Evolutionary conservation across 768 basidiomycete species (phyloP).

Genomic region (Exidia glandulosa): DNA sequence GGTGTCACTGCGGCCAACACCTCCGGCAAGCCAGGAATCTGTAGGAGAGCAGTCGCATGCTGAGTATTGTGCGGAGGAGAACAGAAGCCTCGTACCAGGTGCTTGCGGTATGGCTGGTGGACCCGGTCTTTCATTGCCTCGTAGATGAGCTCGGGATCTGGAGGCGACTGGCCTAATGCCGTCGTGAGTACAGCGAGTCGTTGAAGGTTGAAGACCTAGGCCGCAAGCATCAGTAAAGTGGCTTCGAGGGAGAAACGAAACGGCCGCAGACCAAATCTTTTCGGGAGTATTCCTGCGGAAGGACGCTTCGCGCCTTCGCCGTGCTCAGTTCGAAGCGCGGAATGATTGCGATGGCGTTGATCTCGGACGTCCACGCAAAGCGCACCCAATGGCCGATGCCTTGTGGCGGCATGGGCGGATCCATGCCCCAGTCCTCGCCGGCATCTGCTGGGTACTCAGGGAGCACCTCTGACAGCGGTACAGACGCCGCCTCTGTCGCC

Average conservation of each 20-base stretch:
- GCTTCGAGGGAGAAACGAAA: background rate
- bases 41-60: constrained; percentile 1
- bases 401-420: constrained; percentile 76
- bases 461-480: constrained; percentile 90
- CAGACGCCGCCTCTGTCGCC: constrained; percentile 74
- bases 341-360: constrained; percentile 90
- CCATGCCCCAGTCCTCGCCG: constrained; percentile 78
- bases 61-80: background rate
- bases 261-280: constrained; percentile 69
- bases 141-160: constrained; percentile 93
- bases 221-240: background rate
- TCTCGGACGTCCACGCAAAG: constrained; percentile 73
- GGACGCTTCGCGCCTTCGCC: constrained; percentile 80
- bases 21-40: constrained; percentile 95
- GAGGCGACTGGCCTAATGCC: constrained; percentile 80
- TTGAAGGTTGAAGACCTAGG: constrained; percentile 94
- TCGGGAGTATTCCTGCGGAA: constrained; percentile 76
- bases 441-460: constrained; percentile 94
- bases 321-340: constrained; percentile 95
- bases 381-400: constrained; percentile 93
- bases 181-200: constrained; percentile 92
- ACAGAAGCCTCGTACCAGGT: constrained; percentile 46
- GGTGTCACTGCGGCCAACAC: constrained; percentile 87
- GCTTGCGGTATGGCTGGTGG: constrained; percentile 91
- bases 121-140: constrained; percentile 99